Base-by-base conservation (phyloP, 768 basidiomycete species). In the Serendipita sp. region DNA sequence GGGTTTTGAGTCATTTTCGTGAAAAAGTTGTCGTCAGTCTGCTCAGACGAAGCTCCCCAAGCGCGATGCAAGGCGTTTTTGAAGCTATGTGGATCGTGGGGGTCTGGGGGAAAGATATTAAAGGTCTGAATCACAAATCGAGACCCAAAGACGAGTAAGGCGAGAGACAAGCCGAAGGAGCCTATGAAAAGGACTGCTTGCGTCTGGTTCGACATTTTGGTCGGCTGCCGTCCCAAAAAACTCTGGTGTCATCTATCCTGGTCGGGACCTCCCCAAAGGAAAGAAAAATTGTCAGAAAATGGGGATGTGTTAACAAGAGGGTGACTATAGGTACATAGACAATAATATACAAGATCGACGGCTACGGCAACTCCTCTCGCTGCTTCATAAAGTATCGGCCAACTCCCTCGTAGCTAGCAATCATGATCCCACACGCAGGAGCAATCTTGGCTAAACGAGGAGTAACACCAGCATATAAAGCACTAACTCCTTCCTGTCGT, bases 361-460 rank as follows among this genome's bases (percentile, higher is more conserved):
- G 30, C n/a, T 51, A 32, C n/a, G 30, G n/a, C 1, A 18, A 8
- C 7, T 32, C 30, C 48, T 18, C 18, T 51, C 48, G 48, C 11
- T 28, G 16, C 56, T 24, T 32, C 35, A 37, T 60, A 32, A 60
- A 37, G 28, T 60, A 75, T 73, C 35, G 73, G 10, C 56, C 56
- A 10, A 60, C 56, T 16, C 56, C 93, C 83, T 98, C 94, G 72
- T 87, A 98, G 73, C 87, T 93, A 65, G 89, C 84, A 72, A 97
- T 96, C 95, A 98, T 97, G 68, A 99, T 87, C 28, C 95, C 95
- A 74, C 96, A 99, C 46, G 95, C 96, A 45, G 96, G 96, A 10
- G 92, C 92, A 67, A 96, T 95, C 75, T 98, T 99, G 47, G 85
- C 92, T 63, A 94, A 84, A 45, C 96, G 85, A 62, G 95, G 95